Percentiles rank a stretch among this genome's conserved stretches.
phyloP scores from a whole-genome alignment of 2,329 filamentous ascomycete genomes.

The Arthrobotrys musiformis region DNA sequence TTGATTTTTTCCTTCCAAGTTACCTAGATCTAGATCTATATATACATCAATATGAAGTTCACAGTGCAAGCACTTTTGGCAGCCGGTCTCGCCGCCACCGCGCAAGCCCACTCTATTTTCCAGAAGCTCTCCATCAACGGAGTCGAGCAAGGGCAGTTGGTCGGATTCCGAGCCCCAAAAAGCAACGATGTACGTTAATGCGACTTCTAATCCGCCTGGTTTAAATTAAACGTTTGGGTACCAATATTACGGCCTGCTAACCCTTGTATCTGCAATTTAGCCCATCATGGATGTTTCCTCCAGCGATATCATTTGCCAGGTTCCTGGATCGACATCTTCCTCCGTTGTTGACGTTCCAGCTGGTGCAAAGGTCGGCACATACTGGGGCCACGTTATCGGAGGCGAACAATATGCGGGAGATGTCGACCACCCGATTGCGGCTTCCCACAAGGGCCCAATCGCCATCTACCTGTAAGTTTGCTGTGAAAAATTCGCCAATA shows the following conservation, averaged over 20 bases:
- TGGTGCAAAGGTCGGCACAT: constrained; percentile 68
- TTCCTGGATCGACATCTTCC: constrained; percentile 59
- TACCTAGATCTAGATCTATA: not conserved
- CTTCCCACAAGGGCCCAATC: constrained; percentile 65
- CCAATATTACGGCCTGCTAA: not conserved
- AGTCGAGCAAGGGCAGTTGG: constrained; percentile 66
- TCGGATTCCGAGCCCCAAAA: constrained; percentile 66
- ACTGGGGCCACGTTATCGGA: constrained; percentile 69
- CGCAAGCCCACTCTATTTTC: constrained; percentile 64
- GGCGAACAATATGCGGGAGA: constrained; percentile 67
- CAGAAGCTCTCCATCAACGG: constrained; percentile 67
- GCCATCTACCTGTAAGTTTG: constrained; percentile 62
- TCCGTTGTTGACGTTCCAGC: constrained; percentile 66
- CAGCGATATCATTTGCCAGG: constrained; percentile 65
- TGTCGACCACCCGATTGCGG: constrained; percentile 66
- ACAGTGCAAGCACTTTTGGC: constrained; percentile 54
- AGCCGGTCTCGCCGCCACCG: constrained; percentile 59
- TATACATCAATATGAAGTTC: constrained; percentile 53
- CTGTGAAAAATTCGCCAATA: too few relatives aligned
- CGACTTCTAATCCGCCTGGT: too few relatives aligned
- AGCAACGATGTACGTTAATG: constrained; percentile 65
- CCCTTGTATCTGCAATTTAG: constrained; percentile 4
- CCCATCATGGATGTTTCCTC: constrained; percentile 67
- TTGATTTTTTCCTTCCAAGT: constrained; percentile 41
- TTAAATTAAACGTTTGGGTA: too few relatives aligned